Evolutionary conservation across 352 stramenopile genomes (phyloP).

Genomic region (Globisporangium rhizosaccharum): DNA sequence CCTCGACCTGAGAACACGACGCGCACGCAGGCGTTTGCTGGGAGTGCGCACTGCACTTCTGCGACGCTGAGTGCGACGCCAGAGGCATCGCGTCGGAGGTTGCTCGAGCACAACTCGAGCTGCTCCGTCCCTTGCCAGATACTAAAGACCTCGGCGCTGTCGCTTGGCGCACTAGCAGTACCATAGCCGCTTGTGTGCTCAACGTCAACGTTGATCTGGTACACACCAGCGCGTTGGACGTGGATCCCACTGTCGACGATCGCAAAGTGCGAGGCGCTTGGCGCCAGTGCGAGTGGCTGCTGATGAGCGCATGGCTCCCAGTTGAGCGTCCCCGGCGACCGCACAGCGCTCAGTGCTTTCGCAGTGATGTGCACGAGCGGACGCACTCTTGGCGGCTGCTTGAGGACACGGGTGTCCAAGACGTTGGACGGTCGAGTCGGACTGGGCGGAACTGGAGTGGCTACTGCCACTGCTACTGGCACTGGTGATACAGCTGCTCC

Average conservation of each 20-base stretch:
- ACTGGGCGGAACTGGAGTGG: background rate
- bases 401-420: no score
- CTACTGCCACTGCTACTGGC: background rate
- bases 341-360: constrained; percentile 2
- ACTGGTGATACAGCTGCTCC: background rate
- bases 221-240: constrained; percentile 16
- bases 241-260: constrained; percentile 24
- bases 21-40: constrained; percentile 20
- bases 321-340: constrained; percentile 18
- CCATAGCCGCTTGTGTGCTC: constrained; percentile 10
- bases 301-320: constrained; percentile 18
- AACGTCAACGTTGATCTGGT: constrained; percentile 34
- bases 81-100: constrained; percentile 8
- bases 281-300: background rate
- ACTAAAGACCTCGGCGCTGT: constrained; percentile 20
- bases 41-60: constrained; percentile 16
- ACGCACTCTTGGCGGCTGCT: background rate
- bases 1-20: constrained; percentile 24
- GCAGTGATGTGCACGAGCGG: background rate
- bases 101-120: constrained; percentile 4
- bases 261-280: constrained; percentile 15
- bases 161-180: background rate
- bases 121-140: constrained; percentile 18
- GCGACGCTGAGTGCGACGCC: constrained; percentile 22
- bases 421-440: background rate